Evolutionary conservation across 2,329 filamentous ascomycete species (phyloP).

Genomic region (Fonsecaea nubica): DNA sequence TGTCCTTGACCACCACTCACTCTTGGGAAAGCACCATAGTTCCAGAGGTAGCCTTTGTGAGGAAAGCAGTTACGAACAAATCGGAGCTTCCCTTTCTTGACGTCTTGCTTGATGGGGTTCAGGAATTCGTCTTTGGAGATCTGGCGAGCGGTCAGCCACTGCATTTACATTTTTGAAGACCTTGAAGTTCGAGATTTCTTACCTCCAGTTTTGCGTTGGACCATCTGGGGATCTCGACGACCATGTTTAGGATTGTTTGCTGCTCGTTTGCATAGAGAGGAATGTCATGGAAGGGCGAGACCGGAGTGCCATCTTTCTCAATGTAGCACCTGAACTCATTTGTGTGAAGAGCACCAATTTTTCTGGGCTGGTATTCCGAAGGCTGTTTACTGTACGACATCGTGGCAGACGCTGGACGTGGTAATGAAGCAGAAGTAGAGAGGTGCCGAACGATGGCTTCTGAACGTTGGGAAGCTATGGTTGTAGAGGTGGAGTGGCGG

Average conservation of each 20-base stretch:
- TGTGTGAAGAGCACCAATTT: constrained; percentile 88
- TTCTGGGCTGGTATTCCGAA: constrained; percentile 77
- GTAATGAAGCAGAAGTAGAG: constrained; percentile 46
- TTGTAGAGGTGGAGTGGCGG: constrained; percentile 40
- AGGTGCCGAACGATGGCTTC: constrained; percentile 58
- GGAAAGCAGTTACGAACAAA: constrained; percentile 99
- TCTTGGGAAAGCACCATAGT: constrained; percentile 99
- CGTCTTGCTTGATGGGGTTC: constrained; percentile 99
- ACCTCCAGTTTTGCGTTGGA: constrained; percentile 99
- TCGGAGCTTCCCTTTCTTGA: constrained; percentile 99
- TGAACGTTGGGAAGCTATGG: constrained; percentile 57
- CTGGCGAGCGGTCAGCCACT: constrained; percentile 54
- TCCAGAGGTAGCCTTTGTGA: constrained; percentile 99
- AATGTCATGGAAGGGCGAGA: constrained; percentile 98
- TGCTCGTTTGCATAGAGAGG: constrained; percentile 96
- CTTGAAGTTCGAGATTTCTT: constrained; percentile 45
- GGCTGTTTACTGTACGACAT: constrained; percentile 60
- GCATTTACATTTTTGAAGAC: constrained; percentile 18
- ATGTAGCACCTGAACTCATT: constrained; percentile 97
- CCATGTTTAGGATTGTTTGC: constrained; percentile 97
- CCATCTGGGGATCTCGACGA: constrained; percentile 99
- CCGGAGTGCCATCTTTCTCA: constrained; percentile 92
- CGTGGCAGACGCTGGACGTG: constrained; percentile 36
- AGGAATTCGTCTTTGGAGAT: constrained; percentile 98
- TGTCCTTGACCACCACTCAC: constrained; percentile 59